These are phyloP conservation scores for Alternaria novae-zelandiae DNA, from an alignment of 2,329 filamentous ascomycete genomes.

Conservation along the genomic window DNA sequence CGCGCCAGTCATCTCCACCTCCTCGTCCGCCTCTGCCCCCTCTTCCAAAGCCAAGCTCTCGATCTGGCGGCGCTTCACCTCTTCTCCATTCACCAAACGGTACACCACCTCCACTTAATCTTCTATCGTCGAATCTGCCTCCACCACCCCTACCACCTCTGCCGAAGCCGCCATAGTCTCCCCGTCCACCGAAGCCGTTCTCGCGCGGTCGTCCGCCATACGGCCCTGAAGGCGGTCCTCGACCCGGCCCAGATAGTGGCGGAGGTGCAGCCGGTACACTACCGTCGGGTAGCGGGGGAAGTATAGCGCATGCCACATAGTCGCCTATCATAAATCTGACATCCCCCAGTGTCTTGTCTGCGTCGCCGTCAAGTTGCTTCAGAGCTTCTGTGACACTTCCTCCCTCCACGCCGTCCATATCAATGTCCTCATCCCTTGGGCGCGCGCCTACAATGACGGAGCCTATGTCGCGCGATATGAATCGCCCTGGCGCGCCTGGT, in stretches of 20 bases:
- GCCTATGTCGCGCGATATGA: constrained; percentile 80
- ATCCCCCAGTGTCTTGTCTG: constrained; percentile 76
- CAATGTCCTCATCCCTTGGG: constrained; percentile 30
- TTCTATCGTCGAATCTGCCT: constrained; percentile 41
- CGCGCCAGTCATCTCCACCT: constrained; percentile 37
- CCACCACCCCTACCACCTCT: constrained; percentile 49
- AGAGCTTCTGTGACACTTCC: constrained; percentile 38
- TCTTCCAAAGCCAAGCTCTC: constrained; percentile 38
- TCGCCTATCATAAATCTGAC: constrained; percentile 87
- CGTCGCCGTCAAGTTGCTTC: constrained; percentile 63
- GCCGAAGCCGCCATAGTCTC: constrained; percentile 29
- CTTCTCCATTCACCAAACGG: constrained; percentile 70
- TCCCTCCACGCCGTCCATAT: constrained; percentile 18
- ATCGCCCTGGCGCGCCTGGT: constrained; percentile 62
- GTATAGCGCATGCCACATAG: constrained; percentile 81
- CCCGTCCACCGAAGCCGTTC: constrained; percentile 44
- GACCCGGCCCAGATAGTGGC: constrained; percentile 47
- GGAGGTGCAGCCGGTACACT: constrained; percentile 69
- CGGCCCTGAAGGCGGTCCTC: constrained; percentile 35
- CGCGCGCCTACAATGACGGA: constrained; percentile 72
- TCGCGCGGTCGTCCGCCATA: constrained; percentile 39
- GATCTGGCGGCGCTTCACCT: constrained; percentile 67
- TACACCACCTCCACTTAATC: constrained; percentile 50
- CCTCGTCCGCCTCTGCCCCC: constrained; percentile 49
- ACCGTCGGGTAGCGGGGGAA: constrained; percentile 77